Conservation (phyloP, 2,329 filamentous ascomycete species). For the Podosphaera xanthii region DNA sequence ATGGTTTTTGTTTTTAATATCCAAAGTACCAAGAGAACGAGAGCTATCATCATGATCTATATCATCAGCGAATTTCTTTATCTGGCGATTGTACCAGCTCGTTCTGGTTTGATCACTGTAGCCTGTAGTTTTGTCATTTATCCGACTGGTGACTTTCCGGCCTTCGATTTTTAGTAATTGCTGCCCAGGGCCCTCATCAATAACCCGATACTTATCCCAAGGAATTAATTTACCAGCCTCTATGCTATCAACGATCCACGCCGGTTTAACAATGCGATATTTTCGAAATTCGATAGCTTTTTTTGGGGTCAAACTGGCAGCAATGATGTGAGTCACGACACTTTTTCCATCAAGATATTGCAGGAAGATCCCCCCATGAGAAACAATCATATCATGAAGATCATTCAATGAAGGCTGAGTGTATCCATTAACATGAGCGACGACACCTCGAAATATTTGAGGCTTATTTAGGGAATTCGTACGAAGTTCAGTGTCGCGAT, state of each 20-base stretch:
- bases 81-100: conserved; percentile 52
- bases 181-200: conserved; percentile 68
- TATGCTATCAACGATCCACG: conserved; percentile 84
- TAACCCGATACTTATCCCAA: conserved; percentile 65
- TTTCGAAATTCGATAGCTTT: conserved; percentile 71
- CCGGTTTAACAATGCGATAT: conserved; percentile 82
- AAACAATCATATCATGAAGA: conserved; percentile 69
- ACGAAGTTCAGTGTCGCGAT: conserved; percentile 66
- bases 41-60: background rate
- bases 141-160: conserved; percentile 43
- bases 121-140: conserved; percentile 32
- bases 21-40: background rate
- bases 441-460: conserved; percentile 72
- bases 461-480: conserved; percentile 46
- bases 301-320: conserved; percentile 72
- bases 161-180: conserved; percentile 43
- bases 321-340: conserved; percentile 85
- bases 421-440: conserved; percentile 84
- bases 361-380: conserved; percentile 81
- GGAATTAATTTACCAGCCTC: conserved; percentile 58
- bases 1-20: too few species aligned
- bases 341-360: conserved; percentile 94
- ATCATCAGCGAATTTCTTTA: background rate
- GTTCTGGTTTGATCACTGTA: conserved; percentile 64
- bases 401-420: conserved; percentile 83